These are phyloP conservation scores for Penicillium sp. DNA, from an alignment of 2,329 filamentous ascomycete genomes.

Conservation along the genomic window DNA sequence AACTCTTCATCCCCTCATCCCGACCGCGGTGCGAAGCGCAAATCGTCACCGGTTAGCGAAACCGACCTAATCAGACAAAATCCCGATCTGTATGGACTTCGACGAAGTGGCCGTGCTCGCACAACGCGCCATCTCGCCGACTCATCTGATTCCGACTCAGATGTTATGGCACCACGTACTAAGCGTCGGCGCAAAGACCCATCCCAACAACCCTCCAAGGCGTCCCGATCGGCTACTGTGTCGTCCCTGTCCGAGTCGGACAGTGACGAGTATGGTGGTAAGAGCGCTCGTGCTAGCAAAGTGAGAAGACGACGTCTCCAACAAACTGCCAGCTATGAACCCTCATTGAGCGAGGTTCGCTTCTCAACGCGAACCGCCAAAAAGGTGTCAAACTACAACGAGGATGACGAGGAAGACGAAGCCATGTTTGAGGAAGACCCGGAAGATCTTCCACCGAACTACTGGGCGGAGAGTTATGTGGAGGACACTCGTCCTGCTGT, in stretches of 20 bases:
- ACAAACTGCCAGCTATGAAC: constrained; percentile 61
- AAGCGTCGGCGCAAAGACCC: constrained; percentile 52
- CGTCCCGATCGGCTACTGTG: constrained; percentile 47
- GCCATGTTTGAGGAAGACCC: constrained; percentile 57
- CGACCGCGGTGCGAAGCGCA: constrained; percentile 68
- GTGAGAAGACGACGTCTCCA: constrained; percentile 72
- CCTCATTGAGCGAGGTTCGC: constrained; percentile 74
- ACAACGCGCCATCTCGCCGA: constrained; percentile 62
- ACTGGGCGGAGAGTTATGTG: constrained; percentile 63
- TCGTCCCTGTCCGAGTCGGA: constrained; percentile 67
- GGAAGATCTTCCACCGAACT: constrained; percentile 63
- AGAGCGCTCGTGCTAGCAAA: constrained; percentile 68
- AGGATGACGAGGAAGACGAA: constrained; percentile 60
- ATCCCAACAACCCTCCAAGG: constrained; percentile 53
- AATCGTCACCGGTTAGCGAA: constrained; percentile 64
- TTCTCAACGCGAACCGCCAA: constrained; percentile 87
- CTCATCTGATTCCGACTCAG: constrained; percentile 67
- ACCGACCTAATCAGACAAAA: constrained; percentile 86
- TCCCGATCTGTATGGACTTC: constrained; percentile 89
- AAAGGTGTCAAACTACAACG: constrained; percentile 68
- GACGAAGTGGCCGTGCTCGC: constrained; percentile 75
- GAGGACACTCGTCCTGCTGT: constrained; percentile 82
- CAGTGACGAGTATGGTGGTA: constrained; percentile 72
- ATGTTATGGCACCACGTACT: constrained; percentile 55
- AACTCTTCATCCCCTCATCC: constrained; percentile 71